Conservation (phyloP, 2,329 filamentous ascomycete genomes). For the Aureobasidium vineae region DNA sequence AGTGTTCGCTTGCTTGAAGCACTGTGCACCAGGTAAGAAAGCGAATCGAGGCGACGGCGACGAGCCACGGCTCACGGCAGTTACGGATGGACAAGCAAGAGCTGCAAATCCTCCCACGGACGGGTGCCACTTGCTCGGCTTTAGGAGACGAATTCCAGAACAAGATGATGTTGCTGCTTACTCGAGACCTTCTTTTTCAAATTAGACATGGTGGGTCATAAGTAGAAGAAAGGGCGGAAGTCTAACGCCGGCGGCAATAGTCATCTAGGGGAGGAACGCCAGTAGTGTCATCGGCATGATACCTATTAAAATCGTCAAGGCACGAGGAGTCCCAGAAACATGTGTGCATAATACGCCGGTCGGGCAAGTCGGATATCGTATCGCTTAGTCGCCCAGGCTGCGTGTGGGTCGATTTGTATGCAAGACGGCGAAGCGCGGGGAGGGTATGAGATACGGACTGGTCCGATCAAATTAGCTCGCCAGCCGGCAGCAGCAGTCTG, state of each 20-base stretch:
- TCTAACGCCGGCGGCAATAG: conserved; percentile 21
- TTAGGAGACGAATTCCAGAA: conserved; percentile 14
- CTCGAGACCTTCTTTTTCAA: conserved; percentile 20
- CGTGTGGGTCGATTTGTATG: conserved; percentile 24
- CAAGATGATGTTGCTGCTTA: conserved; percentile 19
- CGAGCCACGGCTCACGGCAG: conserved; percentile 17
- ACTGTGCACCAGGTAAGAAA: conserved; percentile 7
- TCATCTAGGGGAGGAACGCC: conserved; percentile 12
- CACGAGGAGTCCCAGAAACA: conserved; percentile 14
- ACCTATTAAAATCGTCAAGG: conserved; percentile 13
- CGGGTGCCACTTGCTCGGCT: conserved; percentile 10
- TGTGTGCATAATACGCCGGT: conserved; percentile 8
- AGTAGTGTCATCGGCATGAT: conserved; percentile 16
- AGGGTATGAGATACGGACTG: conserved; percentile 23
- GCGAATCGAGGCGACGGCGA: conserved; percentile 7
- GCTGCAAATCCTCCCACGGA: background rate
- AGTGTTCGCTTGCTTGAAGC: conserved; percentile 11
- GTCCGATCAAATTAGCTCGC: conserved; percentile 28
- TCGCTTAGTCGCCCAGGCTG: conserved; percentile 20
- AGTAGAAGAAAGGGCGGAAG: conserved; percentile 15
- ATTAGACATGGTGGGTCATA: conserved; percentile 22
- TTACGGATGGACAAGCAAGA: conserved; percentile 20
- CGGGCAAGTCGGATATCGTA: conserved; percentile 23
- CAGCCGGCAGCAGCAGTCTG: conserved; percentile 18
- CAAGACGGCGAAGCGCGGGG: conserved; percentile 26